Conservation (phyloP, 2,329 filamentous ascomycete genomes). For the Biscogniauxia mediterranea region DNA sequence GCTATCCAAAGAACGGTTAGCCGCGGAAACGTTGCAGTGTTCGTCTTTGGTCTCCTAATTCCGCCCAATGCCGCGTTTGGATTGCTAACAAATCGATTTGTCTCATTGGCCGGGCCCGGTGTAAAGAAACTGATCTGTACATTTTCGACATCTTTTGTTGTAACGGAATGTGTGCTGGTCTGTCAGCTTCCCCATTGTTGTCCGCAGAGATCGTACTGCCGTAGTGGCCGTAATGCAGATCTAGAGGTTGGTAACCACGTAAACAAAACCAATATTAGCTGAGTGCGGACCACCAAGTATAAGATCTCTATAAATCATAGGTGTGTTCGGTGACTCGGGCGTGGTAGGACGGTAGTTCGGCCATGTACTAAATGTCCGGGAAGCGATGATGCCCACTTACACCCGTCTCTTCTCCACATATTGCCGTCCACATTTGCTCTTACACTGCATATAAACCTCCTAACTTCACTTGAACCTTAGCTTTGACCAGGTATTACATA, state of each 20-base stretch:
- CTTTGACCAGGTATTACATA: neutral
- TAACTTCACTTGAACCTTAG: neutral
- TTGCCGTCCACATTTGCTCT: neutral
- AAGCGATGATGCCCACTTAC: neutral
- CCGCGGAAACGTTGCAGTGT: neutral
- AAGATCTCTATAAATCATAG: too few relatives aligned
- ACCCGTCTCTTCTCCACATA: neutral
- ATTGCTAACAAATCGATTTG: neutral
- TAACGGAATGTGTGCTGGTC: too few relatives aligned
- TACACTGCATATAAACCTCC: neutral
- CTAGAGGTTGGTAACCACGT: too few relatives aligned
- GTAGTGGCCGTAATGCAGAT: too few relatives aligned
- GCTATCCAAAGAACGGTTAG: neutral
- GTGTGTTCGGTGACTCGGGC: too few relatives aligned
- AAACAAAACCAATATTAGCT: too few relatives aligned
- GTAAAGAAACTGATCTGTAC: neutral
- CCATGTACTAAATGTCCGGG: neutral
- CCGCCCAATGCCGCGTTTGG: neutral
- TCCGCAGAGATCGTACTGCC: too few relatives aligned
- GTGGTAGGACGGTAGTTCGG: neutral
- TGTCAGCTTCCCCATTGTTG: too few relatives aligned
- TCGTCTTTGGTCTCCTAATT: neutral
- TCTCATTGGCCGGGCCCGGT: neutral
- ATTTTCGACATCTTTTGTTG: too few relatives aligned
- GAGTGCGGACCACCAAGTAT: too few relatives aligned